Percentiles rank a stretch among this genome's conserved stretches.
Conservation (phyloP, 768 basidiomycete genomes). For the Boletus patriciae region DNA sequence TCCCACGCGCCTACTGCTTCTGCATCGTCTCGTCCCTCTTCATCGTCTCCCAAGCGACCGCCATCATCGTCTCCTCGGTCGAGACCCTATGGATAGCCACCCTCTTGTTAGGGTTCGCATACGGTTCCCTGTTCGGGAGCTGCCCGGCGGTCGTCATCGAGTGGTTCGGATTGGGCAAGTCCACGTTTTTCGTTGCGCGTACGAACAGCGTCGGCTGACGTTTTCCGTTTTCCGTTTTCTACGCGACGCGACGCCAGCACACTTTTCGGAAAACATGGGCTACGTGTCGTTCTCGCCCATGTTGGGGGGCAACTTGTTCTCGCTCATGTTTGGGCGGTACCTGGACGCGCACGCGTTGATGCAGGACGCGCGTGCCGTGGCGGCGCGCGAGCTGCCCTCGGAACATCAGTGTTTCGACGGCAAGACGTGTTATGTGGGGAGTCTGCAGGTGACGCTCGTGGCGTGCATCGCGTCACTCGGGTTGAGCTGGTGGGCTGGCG, state of each 20-base stretch:
- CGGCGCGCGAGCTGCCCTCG: constrained; percentile 22
- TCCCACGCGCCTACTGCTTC: constrained; percentile 72
- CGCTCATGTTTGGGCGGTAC: constrained; percentile 78
- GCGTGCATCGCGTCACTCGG: constrained; percentile 38
- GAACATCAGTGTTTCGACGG: constrained; percentile 56
- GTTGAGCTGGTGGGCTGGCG: constrained; percentile 39
- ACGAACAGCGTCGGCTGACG: not conserved
- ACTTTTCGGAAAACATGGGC: constrained; percentile 88
- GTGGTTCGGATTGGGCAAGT: constrained; percentile 86
- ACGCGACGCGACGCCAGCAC: no score
- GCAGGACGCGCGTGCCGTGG: not conserved
- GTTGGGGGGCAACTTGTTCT: constrained; percentile 77
- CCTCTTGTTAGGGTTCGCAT: constrained; percentile 44
- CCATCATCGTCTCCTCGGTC: constrained; percentile 54
- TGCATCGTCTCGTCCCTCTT: constrained; percentile 65
- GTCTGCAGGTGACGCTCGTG: constrained; percentile 47
- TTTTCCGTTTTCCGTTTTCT: no score
- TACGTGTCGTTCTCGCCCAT: constrained; percentile 75
- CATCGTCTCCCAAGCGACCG: constrained; percentile 68
- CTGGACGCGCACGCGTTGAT: constrained; percentile 65
- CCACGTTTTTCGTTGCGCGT: no score
- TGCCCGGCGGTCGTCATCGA: constrained; percentile 76
- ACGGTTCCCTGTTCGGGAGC: constrained; percentile 73
- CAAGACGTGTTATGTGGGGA: constrained; percentile 57
- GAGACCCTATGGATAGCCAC: constrained; percentile 58